Base-by-base conservation (phyloP, 768 basidiomycete species). In the Udeniomyces megalosporus region DNA sequence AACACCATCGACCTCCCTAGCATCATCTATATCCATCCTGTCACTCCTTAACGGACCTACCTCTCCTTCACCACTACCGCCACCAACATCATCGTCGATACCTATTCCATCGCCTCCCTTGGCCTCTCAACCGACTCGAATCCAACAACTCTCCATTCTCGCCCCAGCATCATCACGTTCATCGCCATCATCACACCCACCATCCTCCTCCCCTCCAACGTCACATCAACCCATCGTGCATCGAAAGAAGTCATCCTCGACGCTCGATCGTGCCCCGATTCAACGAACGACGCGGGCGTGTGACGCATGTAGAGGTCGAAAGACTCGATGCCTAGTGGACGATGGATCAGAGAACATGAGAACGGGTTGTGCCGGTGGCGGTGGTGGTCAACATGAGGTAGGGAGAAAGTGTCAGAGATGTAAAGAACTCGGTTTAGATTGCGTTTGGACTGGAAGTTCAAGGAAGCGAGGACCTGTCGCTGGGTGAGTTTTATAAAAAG, bases 401-500 rank as follows among this genome's bases (percentile, higher is more conserved):
- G n/a, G n/a, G n/a, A n/a, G n/a, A n/a, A n/a, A n/a, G n/a, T 42
- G 45, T 22, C 29, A 22, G 47, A 34, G 61, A n/a, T 62, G 61
- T 32, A 49, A 49, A 5, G 61, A 62, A 31, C 12, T 57, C 28
- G 54, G 35, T 12, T 28, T 50, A 26, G 24, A 54, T 2, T 62
- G 61, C 35, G 54, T 46, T 2, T 62, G 61, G 61, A 38, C 53
- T 12, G 61, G 53, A 49, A 22, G 52, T 22, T 26, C 14, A 32
- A 62, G 51, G 35, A 62, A 57, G 49, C 10, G 61, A 22, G 61
- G 54, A 0, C 61, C 61, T 14, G 54, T 34, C 14, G 42, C 45
- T 5, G 46, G 53, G 53, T 62, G 38, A 47, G 61, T 61, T 31
- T n/a, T 61, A n/a, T n/a, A n/a, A n/a, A n/a, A n/a, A n/a, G n/a